A percentile compares a stretch with the other conserved stretches of the same genome.
These are phyloP conservation scores for Venustampulla echinocandica DNA, from an alignment of 495 filamentous ascomycete genomes.

Conservation along the genomic window DNA sequence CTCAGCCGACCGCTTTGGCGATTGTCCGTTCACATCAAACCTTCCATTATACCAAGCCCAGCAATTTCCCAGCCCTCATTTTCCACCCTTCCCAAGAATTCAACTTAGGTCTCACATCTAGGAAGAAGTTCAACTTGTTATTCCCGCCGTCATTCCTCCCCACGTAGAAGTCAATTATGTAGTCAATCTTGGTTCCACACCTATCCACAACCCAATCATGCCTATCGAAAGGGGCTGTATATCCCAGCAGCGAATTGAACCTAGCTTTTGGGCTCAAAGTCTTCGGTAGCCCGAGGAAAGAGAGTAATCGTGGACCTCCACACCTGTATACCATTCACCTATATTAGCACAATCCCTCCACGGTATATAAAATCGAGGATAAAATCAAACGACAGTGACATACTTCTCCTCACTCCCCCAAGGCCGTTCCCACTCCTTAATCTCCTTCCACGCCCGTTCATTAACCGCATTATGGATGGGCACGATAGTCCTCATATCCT, in stretches of 20 bases:
- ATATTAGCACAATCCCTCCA: constrained; percentile 1
- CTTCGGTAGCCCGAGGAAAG: constrained; percentile 69
- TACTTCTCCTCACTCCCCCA: constrained; percentile 45
- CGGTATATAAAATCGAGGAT: not conserved
- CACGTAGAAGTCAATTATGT: constrained; percentile 96
- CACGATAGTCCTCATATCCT: constrained; percentile 81
- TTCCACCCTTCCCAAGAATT: constrained; percentile 84
- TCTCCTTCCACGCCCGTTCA: constrained; percentile 79
- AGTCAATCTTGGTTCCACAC: constrained; percentile 83
- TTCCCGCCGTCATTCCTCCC: constrained; percentile 53
- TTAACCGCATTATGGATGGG: constrained; percentile 98
- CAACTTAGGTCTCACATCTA: constrained; percentile 92
- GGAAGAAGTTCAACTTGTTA: constrained; percentile 75
- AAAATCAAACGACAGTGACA: too few species aligned
- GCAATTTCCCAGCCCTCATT: constrained; percentile 61
- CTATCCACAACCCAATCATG: constrained; percentile 97
- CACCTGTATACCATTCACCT: constrained; percentile 45
- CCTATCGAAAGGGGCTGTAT: constrained; percentile 84
- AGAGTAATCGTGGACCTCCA: constrained; percentile 71
- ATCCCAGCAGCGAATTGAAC: constrained; percentile 72
- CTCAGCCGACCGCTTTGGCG: too few species aligned
- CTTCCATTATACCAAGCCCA: constrained; percentile 45
- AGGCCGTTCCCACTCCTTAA: constrained; percentile 72
- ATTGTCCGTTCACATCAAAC: too few species aligned
- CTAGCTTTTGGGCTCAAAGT: constrained; percentile 75